Evolutionary conservation across 1,284 basidiomycete species (phyloP).

Genomic region (Trichosporon sp.): DNA sequence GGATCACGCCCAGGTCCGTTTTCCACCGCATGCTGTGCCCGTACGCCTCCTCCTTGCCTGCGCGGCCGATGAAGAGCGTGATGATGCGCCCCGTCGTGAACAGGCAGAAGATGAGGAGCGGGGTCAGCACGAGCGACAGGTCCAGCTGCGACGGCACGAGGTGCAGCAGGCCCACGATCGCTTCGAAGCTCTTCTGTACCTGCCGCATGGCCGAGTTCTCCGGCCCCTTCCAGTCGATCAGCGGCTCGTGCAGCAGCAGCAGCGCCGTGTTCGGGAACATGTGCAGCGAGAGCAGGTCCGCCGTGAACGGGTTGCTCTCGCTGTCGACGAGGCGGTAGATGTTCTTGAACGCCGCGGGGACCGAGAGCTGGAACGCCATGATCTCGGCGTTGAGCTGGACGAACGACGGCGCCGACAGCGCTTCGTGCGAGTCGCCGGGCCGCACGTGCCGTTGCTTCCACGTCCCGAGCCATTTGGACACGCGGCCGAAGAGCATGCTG

Average conservation of each 20-base stretch:
- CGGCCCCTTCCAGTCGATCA: constrained; percentile 27
- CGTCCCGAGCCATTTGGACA: constrained; percentile 29
- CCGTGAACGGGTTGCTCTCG: constrained; percentile 22
- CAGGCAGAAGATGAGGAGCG: constrained; percentile 33
- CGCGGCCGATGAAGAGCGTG: constrained; percentile 28
- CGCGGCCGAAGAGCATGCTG: constrained; percentile 25
- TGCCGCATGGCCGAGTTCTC: constrained; percentile 14
- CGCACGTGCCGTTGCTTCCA: constrained; percentile 38
- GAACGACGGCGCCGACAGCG: constrained; percentile 23
- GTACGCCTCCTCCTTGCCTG: constrained; percentile 22
- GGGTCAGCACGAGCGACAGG: constrained; percentile 31
- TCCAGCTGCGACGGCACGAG: constrained; percentile 43
- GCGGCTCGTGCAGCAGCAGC: constrained; percentile 36
- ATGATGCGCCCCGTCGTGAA: constrained; percentile 36
- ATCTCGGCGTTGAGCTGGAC: constrained; percentile 30
- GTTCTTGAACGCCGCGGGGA: constrained; percentile 31
- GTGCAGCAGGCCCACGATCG: constrained; percentile 34
- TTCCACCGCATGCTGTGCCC: constrained; percentile 28
- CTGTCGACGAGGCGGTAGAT: constrained; percentile 29
- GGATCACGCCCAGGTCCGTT: constrained; percentile 30
- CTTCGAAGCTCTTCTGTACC: constrained; percentile 32
- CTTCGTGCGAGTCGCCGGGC: constrained; percentile 29
- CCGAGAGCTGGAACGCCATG: constrained; percentile 26
- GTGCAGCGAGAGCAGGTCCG: constrained; percentile 36
- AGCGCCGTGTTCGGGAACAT: constrained; percentile 37